Evolutionary conservation across 1,139 yeast species (phyloP), one percentile per base, ranked within the genome.

Genomic region (Hyphopichia pseudoburtonii): DNA sequence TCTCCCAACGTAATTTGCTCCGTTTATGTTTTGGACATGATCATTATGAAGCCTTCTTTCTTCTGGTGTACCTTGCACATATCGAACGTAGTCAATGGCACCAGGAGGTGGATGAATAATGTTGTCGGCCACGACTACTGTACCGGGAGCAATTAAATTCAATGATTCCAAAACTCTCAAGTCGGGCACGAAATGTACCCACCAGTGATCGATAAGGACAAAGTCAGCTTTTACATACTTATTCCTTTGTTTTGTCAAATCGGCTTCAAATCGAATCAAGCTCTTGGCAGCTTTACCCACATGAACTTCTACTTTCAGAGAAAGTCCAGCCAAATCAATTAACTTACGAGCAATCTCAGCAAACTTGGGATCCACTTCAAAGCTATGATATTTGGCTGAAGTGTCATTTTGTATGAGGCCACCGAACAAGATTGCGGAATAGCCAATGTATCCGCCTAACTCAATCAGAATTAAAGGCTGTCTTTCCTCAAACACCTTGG

Each of bases 361-460:
- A 43, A 41, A 67, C n/a, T 60, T 62, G 2, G 47, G 50, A 34
- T 55, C 57, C 12, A 53, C 36, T 42, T 70, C 76, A 42, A 72
- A 70, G 17, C 71, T 61, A 46, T 61, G 69, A 41, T 66, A 63
- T 34, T 57, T 61, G 5, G 64, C 59, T 6, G 46, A 51, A 22
- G 50, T 40, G 34, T 49, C 56, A 27, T 51, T 44, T 6, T 46
- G 41, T 42, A 66, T 42, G 40, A 58, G 56, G 23, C 47, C 51
- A 1, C 64, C 63, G 40, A 68, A 68, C 24, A 60, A 45, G 2
- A 73, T 58, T 6, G 76, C 70, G 0, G 73, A 64, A 42, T 72
- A 73, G 0, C 78, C 78, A 15, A 66, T 52, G 39, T 62, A 70
- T 3, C 73, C 59, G 4, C 78, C 78, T 30, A 73, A 51, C 43